Base-by-base conservation (phyloP, 768 basidiomycete species). In the Trametes elegans region DNA sequence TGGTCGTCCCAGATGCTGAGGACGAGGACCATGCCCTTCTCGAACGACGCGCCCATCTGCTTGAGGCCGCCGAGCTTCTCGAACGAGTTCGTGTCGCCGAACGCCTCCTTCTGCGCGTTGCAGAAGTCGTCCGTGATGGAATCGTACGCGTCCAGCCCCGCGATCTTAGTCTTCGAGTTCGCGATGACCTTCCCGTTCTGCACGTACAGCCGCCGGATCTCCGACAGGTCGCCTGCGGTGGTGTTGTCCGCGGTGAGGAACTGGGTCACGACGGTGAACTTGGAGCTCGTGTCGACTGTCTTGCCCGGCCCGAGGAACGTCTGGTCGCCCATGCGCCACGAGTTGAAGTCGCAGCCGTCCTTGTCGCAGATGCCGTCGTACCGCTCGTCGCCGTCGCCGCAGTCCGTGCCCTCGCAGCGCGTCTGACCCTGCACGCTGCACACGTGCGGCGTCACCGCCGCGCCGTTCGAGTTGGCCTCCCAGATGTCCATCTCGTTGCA, bases 291-390 rank as follows among this genome's bases (percentile, higher is more conserved):
- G 73, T 82, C 76, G 66, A 82, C 74, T 50, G 71, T 78, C 64
- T 64, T 60, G 55, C 75, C 76, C n/a, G 64, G 63, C 35, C 81
- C 81, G 64, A 74, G 74, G 76, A 80, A 83, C 48, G 64, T 55
- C 53, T 59, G 65, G 67, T 72, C 63, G 29, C 80, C 80, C 76
- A 79, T 73, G 63, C 80, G 79, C 75, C 64, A 83, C 26, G 81
- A 79, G 78, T 82, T 83, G 76, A 81, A 83, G 63, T 82, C 81
- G 68, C 81, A 83, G 41, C 81, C 81, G 59, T 79, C 79, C 58
- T 73, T 71, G 68, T 83, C 80, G 69, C 81, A 83, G 38, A 77
- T 64, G 40, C 75, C 74, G 60, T 63, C 68, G 66, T 76, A 73
- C 53, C 78, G 69, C 64, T 71, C 64, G 61, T 61, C 55, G 49